phyloP scores from a whole-genome alignment of 495 filamentous ascomycete species.

The Mycothermus thermophilus region DNA sequence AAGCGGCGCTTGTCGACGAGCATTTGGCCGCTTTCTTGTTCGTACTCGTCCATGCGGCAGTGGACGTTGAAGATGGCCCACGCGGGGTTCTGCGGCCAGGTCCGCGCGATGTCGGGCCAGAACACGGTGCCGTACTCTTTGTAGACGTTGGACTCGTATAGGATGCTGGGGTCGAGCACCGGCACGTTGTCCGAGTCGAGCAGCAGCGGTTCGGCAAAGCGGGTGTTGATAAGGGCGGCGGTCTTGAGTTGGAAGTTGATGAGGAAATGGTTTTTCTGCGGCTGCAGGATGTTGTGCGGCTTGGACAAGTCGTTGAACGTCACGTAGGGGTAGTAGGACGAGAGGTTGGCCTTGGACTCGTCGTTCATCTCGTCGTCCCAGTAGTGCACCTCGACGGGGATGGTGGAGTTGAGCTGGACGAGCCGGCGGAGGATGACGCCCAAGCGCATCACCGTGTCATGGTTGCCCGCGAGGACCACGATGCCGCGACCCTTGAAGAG shows the following conservation, averaged over 20 bases:
- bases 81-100: constrained; percentile 15
- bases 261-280: constrained; percentile 7
- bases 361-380: constrained; percentile 16
- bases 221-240: constrained; percentile 2
- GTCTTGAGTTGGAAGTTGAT: constrained; percentile 17
- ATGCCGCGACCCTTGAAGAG: constrained; percentile 16
- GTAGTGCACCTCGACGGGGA: constrained; percentile 19
- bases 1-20: constrained; percentile 16
- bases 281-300: constrained; percentile 13
- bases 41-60: constrained; percentile 17
- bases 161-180: constrained; percentile 13
- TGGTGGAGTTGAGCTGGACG: constrained; percentile 6
- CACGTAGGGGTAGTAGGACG: constrained; percentile 7
- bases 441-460: constrained; percentile 11
- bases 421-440: constrained; percentile 14
- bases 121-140: constrained; percentile 15
- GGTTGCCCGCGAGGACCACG: constrained; percentile 16
- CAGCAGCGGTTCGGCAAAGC: constrained; percentile 3
- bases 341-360: constrained; percentile 3
- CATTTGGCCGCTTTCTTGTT: constrained; percentile 18
- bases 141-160: constrained; percentile 16
- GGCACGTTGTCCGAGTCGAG: constrained; percentile 9
- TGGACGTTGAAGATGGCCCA: constrained; percentile 17
- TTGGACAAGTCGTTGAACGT: constrained; percentile 18
- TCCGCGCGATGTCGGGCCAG: constrained; percentile 22